These are phyloP conservation scores for Choiromyces venosus DNA, from an alignment of 495 filamentous ascomycete species.

Conservation along the genomic window DNA sequence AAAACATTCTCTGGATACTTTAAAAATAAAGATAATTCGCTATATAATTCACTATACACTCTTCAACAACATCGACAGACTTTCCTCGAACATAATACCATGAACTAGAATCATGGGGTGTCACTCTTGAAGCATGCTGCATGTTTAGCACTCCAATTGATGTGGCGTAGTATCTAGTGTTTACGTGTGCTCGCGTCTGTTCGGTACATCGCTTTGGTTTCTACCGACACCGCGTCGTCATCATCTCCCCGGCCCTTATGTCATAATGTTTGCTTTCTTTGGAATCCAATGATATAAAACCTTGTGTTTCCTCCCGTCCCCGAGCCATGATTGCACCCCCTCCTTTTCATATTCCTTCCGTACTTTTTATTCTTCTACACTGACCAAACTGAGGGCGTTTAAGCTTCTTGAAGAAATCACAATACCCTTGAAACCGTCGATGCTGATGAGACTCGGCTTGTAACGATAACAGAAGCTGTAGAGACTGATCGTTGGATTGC, in stretches of 20 bases:
- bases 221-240: background rate
- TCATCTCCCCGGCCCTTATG: background rate
- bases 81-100: background rate
- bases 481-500: background rate
- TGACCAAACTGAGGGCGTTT: background rate
- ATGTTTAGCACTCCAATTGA: background rate
- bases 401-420: background rate
- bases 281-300: background rate
- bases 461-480: background rate
- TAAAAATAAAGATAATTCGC: background rate
- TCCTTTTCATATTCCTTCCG: background rate
- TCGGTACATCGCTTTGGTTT: background rate
- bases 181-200: background rate
- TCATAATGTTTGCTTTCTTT: background rate
- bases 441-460: background rate
- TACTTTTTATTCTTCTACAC: background rate
- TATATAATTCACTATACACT: background rate
- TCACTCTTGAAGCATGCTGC: background rate
- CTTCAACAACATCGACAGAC: background rate
- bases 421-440: background rate
- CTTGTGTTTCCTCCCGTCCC: background rate
- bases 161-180: background rate
- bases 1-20: background rate
- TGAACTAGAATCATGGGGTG: background rate
- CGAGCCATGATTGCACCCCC: background rate